Percentiles rank a stretch among this genome's conserved stretches.
phyloP scores from a whole-genome alignment of 176 grass and related monocot genomes.

The Phoenix roebelenii region DNA sequence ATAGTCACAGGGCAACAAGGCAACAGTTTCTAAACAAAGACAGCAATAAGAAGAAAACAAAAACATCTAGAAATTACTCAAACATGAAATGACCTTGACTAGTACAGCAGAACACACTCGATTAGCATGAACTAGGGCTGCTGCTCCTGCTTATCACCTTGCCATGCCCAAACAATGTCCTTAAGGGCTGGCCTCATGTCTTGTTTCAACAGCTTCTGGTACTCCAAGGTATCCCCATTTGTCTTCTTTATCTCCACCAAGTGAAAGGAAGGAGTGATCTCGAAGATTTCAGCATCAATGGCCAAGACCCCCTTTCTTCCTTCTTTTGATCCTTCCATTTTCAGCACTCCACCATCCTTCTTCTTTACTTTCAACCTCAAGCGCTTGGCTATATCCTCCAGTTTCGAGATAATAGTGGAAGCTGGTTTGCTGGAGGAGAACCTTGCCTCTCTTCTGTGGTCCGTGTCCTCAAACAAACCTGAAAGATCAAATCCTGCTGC shows the following conservation, averaged over 20 bases:
- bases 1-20: no score
- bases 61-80: not conserved
- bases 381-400: conserved; percentile 55
- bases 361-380: conserved; percentile 53
- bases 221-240: conserved; percentile 71
- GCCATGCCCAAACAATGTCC: conserved; percentile 92
- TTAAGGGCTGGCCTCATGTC: conserved; percentile 58
- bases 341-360: conserved; percentile 49
- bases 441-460: conserved; percentile 36
- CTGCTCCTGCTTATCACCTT: conserved; percentile 34
- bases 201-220: conserved; percentile 49
- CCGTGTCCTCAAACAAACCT: conserved; percentile 53
- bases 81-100: not conserved
- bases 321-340: conserved; percentile 42
- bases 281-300: conserved; percentile 57
- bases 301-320: conserved; percentile 66
- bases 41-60: not conserved
- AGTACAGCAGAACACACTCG: not conserved
- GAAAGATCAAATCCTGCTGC: conserved; percentile 86
- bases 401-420: conserved; percentile 43
- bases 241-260: conserved; percentile 75
- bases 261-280: conserved; percentile 70
- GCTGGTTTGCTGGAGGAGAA: conserved; percentile 61
- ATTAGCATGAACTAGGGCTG: not conserved
- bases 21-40: not conserved